Conservation (phyloP, 2,329 filamentous ascomycete genomes). For the Xylaria sp. region DNA sequence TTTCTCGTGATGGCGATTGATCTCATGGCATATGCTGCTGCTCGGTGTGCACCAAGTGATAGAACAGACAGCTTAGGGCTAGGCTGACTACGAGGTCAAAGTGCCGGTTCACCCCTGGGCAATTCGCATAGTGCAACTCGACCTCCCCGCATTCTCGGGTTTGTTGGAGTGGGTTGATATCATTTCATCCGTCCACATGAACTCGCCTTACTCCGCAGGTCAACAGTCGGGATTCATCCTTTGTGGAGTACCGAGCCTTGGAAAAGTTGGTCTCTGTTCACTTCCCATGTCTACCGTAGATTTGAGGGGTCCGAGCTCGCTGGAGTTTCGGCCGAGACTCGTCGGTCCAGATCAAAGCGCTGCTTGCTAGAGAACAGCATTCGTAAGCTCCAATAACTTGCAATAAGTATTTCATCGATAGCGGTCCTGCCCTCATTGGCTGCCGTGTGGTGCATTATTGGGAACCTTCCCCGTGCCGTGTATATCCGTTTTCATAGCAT, state of each 20-base stretch:
- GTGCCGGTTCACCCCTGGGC: slow-evolving; percentile 1
- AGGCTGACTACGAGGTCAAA: background rate
- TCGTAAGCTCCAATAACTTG: slow-evolving; percentile 4
- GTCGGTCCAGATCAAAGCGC: background rate
- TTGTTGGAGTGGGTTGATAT: slow-evolving; percentile 5
- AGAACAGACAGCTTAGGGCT: background rate
- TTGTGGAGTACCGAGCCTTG: slow-evolving; percentile 4
- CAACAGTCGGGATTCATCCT: background rate
- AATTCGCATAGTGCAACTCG: background rate
- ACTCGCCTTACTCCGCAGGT: slow-evolving; percentile 3
- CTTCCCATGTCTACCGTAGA: background rate
- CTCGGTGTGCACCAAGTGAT: background rate
- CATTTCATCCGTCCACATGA: slow-evolving; percentile 17
- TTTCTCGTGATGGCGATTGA: background rate
- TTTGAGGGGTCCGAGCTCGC: background rate
- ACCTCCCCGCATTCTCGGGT: slow-evolving; percentile 1
- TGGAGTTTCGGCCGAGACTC: slow-evolving; percentile 6
- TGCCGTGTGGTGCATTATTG: background rate
- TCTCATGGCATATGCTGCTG: background rate
- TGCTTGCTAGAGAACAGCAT: slow-evolving; percentile 1
- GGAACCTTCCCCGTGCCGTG: background rate
- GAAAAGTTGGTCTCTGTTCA: background rate
- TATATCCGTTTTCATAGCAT: background rate
- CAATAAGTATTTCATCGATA: background rate
- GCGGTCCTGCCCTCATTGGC: background rate